These are phyloP conservation scores for Candida schatavii DNA, from an alignment of 805 yeast species.

Conservation along the genomic window DNA sequence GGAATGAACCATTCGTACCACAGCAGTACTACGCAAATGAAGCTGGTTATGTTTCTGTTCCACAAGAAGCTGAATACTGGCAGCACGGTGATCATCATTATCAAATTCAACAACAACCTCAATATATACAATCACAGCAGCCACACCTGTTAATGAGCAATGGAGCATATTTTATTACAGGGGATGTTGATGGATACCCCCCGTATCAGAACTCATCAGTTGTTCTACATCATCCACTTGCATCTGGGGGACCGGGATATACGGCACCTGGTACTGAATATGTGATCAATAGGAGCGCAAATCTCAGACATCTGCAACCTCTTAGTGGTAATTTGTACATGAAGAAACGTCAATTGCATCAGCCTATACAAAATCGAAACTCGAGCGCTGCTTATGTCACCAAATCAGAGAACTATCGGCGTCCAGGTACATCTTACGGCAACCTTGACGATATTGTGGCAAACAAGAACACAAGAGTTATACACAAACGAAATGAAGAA, in stretches of 20 bases:
- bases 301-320: conserved; percentile 28
- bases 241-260: neutral
- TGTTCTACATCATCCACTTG: conserved; percentile 4
- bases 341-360: conserved; percentile 26
- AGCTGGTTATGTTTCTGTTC: neutral
- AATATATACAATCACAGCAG: neutral
- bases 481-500: conserved; percentile 4
- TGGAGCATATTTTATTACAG: neutral
- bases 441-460: conserved; percentile 12
- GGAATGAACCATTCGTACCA: conserved; percentile 2
- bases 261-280: neutral
- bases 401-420: conserved; percentile 10
- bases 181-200: neutral
- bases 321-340: conserved; percentile 32
- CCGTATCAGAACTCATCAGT: neutral
- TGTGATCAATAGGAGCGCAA: conserved; percentile 4
- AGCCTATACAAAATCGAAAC: conserved; percentile 3
- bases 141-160: neutral
- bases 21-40: conserved; percentile 1
- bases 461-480: conserved; percentile 8
- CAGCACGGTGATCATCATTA: neutral
- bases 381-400: conserved; percentile 6
- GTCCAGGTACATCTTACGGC: conserved; percentile 5
- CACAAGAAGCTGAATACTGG: neutral
- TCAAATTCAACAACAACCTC: conserved; percentile 1